Conservation (phyloP, 2,329 filamentous ascomycete genomes). For the Macrophomina phaseolina region DNA sequence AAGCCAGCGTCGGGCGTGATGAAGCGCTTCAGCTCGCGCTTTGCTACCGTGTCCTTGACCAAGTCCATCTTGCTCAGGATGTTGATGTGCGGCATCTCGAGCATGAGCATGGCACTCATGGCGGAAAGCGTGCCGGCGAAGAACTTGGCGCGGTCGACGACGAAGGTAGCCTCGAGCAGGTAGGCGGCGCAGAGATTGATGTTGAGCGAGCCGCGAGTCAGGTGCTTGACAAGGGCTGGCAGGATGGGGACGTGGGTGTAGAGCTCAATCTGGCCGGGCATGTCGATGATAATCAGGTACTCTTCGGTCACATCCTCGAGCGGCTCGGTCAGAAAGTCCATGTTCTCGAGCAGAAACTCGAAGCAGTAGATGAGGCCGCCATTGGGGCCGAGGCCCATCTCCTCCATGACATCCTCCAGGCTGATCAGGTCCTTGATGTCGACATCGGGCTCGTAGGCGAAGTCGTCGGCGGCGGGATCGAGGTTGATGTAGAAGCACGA, state of each 20-base stretch:
- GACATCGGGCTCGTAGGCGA: slow-evolving; percentile 88
- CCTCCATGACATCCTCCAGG: slow-evolving; percentile 95
- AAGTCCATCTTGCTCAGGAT: slow-evolving; percentile 98
- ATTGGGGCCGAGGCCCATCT: slow-evolving; percentile 87
- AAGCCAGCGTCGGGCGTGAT: slow-evolving; percentile 83
- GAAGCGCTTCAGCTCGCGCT: slow-evolving; percentile 88
- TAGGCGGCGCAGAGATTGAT: slow-evolving; percentile 93
- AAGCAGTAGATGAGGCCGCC: slow-evolving; percentile 96
- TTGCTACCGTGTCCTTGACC: slow-evolving; percentile 84
- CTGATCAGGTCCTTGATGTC: slow-evolving; percentile 96
- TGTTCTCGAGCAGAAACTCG: slow-evolving; percentile 92
- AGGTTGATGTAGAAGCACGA: slow-evolving; percentile 98
- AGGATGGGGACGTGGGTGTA: slow-evolving; percentile 97
- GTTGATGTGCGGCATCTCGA: slow-evolving; percentile 96
- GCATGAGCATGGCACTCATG: slow-evolving; percentile 99
- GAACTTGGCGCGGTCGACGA: slow-evolving; percentile 95
- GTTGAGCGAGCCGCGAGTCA: slow-evolving; percentile 82
- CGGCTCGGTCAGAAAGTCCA: slow-evolving; percentile 86
- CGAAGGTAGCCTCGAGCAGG: slow-evolving; percentile 92
- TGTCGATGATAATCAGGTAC: slow-evolving; percentile 97
- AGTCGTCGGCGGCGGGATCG: slow-evolving; percentile 91
- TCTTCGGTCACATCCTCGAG: slow-evolving; percentile 89
- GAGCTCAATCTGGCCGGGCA: slow-evolving; percentile 98
- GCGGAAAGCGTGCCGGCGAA: slow-evolving; percentile 94
- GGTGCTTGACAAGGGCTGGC: slow-evolving; percentile 79